These are phyloP conservation scores for Biscutella laevigata DNA, from an alignment of 441 rosid genomes.

Conservation along the genomic window DNA sequence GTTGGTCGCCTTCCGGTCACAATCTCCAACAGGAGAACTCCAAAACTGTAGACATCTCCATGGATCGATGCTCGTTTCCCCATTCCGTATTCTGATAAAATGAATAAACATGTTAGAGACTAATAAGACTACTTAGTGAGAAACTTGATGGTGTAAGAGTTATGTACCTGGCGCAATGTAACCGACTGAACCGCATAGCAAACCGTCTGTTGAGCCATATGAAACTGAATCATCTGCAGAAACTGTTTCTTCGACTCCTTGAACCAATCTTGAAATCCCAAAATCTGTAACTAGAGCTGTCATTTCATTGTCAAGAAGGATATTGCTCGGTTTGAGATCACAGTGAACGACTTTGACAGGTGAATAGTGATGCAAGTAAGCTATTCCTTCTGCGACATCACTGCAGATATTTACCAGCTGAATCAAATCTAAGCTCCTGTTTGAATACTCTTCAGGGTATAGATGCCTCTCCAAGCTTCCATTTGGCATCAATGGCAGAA, in stretches of 20 bases:
- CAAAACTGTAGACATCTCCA: constrained; percentile 85
- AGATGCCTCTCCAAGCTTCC: constrained; percentile 61
- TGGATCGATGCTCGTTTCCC: constrained; percentile 62
- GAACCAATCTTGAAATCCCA: constrained; percentile 62
- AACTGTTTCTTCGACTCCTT: constrained; percentile 30
- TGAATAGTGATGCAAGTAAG: constrained; percentile 72
- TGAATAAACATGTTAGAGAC: not conserved
- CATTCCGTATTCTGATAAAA: constrained; percentile 60
- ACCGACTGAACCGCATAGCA: constrained; percentile 76
- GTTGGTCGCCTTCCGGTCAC: constrained; percentile 65
- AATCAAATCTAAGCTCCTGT: constrained; percentile 38
- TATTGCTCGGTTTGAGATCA: too few species aligned
- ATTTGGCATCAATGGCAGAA: constrained; percentile 54
- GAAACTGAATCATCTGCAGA: constrained; percentile 40
- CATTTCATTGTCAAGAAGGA: constrained; percentile 78
- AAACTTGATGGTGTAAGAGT: not conserved
- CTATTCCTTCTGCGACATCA: constrained; percentile 79
- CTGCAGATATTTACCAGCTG: constrained; percentile 62
- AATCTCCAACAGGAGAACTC: too few species aligned
- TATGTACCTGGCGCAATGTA: constrained; percentile 78
- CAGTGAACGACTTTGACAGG: constrained; percentile 82
- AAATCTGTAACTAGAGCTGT: constrained; percentile 84
- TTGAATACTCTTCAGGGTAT: constrained; percentile 36
- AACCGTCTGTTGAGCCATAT: constrained; percentile 55
- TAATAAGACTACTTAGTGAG: not conserved